Base-by-base conservation (phyloP, 1,139 yeast species). In the Chernovozyma sophiae-reginae region DNA sequence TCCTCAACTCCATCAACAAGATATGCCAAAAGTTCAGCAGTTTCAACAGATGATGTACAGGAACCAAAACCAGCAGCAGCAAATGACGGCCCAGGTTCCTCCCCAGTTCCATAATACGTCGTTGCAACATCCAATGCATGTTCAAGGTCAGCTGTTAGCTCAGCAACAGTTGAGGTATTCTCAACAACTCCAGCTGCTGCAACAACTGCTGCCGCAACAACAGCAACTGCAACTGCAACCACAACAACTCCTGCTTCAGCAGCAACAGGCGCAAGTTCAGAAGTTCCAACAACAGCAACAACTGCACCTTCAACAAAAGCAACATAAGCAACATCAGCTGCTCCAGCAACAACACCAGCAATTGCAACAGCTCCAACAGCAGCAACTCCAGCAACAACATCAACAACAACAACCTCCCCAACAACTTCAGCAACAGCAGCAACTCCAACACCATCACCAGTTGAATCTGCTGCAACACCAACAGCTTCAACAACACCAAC, bases 41-140 rank as follows among this genome's bases (percentile, higher is more conserved):
- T 28, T 32, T 17, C 43, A 38, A 31, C 42, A 38, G 25, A 22
- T 39, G 35, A 31, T 38, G 39, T 38, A 28, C 41, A 11, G 40
- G 12, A 37, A 37, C 23, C 40, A 37, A 18, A 37, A 34, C 15
- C 40, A 28, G 19, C 31, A 28, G 19, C 30, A 23, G 25, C 25
- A 23, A n/a, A 23, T 23, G 25, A n/a, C 25, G 25, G 12, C 25
- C 11, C 29, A 36, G 30, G 28, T 28, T 19, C 28, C 36, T 6
- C 38, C 35, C 4, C 39, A 36, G 38, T 36, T 26, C 31, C 40
- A 35, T 22, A 31, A 30, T n/a, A 23, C 37, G 10, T 31, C 38
- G 19, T 19, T 35, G n/a, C 38, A 34, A 19, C 38, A 35, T 24
- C 29, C 34, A 27, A 34, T 36, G 37, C 40, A 35, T 25, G 35